phyloP scores from a whole-genome alignment of 352 stramenopile genomes.

The Phytophthora sojae region DNA sequence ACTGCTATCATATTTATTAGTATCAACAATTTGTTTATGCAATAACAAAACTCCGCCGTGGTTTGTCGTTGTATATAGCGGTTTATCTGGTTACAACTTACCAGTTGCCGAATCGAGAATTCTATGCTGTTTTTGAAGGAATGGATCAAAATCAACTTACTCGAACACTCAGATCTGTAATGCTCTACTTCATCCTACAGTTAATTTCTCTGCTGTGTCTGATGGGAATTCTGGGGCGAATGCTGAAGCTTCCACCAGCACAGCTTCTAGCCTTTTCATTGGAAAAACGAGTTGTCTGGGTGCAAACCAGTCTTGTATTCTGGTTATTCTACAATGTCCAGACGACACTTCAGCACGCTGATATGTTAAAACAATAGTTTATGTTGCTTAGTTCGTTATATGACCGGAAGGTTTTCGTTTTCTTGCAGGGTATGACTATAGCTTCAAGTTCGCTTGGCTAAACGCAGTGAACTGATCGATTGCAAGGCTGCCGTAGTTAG shows the following conservation, averaged over 20 bases:
- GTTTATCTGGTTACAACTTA: neutral
- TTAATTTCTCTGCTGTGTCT: slow-evolving; percentile 5
- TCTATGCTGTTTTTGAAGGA: slow-evolving; percentile 8
- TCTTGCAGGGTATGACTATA: slow-evolving; percentile 21
- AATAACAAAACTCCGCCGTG: too few species aligned
- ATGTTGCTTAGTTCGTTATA: neutral
- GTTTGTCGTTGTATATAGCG: neutral
- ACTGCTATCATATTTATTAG: too few species aligned
- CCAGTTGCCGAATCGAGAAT: slow-evolving; percentile 18
- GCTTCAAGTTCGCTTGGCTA: slow-evolving; percentile 10
- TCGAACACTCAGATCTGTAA: neutral
- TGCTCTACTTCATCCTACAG: slow-evolving; percentile 14
- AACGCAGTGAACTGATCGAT: neutral
- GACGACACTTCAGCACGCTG: slow-evolving; percentile 1
- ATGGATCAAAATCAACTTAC: slow-evolving; percentile 1
- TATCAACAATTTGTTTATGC: too few species aligned
- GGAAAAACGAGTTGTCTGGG: slow-evolving; percentile 22
- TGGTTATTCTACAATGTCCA: slow-evolving; percentile 49
- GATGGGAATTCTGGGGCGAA: neutral
- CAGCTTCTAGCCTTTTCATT: slow-evolving; percentile 46
- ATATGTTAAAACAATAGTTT: neutral
- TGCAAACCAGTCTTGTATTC: slow-evolving; percentile 42
- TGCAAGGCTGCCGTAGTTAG: too few species aligned
- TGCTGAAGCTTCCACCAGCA: slow-evolving; percentile 11
- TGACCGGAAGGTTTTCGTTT: neutral